Percentiles rank a stretch among this genome's conserved stretches.
Conservation (phyloP, 345 rosid genomes). For the Hypericum perforatum region DNA sequence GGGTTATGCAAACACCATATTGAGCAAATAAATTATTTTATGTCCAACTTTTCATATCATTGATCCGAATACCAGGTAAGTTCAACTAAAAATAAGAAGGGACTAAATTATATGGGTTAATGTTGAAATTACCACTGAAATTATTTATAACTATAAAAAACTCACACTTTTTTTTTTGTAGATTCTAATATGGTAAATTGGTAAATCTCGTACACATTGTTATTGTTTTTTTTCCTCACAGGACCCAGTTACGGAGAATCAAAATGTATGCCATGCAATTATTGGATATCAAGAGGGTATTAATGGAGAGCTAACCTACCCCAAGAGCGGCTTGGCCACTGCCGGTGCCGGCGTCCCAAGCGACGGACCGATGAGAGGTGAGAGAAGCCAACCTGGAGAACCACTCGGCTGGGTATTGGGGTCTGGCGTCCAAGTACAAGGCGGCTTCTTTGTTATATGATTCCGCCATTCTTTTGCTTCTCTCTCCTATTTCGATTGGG, state of each 20-base stretch:
- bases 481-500: background rate
- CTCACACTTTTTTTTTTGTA: too few species aligned
- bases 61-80: too few species aligned
- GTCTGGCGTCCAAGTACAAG: background rate
- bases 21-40: too few species aligned
- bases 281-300: background rate
- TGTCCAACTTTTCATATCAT: too few species aligned
- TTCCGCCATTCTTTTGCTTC: background rate
- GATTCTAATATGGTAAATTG: too few species aligned
- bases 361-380: background rate
- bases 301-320: background rate
- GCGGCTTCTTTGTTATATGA: background rate
- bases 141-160: too few species aligned
- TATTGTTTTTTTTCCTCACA: too few species aligned
- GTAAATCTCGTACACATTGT: too few species aligned
- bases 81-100: too few species aligned
- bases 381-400: background rate
- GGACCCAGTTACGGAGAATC: background rate
- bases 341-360: conserved; percentile 1
- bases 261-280: background rate
- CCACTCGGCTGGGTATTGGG: background rate
- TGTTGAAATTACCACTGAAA: too few species aligned
- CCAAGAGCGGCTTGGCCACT: conserved; percentile 1
- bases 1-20: too few species aligned
- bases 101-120: too few species aligned